A percentile compares a stretch with the other conserved stretches of the same genome.
phyloP scores from a whole-genome alignment of 257 asterid species.

The Solanum clarkiae region DNA sequence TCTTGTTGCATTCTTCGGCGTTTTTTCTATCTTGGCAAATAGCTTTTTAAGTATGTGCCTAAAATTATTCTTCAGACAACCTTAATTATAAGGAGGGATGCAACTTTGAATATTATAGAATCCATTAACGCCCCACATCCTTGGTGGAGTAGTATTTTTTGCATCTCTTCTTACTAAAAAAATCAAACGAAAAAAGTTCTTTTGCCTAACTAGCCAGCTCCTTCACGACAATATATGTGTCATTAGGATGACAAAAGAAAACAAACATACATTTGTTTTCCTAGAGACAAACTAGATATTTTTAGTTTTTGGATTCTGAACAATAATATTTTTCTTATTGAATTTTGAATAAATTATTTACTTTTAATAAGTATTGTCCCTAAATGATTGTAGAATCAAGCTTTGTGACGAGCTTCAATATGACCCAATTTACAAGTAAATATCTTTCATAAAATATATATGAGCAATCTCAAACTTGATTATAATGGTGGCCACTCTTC shows the following conservation, averaged over 20 bases:
- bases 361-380: neutral
- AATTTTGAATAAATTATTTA: neutral
- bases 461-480: neutral
- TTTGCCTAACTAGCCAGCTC: too few species aligned
- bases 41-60: neutral
- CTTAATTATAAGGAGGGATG: neutral
- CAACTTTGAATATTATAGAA: neutral
- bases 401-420: neutral
- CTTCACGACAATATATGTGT: too few species aligned
- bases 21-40: too few species aligned
- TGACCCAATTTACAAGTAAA: neutral
- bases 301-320: neutral
- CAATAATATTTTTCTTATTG: neutral
- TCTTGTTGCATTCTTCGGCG: neutral
- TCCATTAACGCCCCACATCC: neutral
- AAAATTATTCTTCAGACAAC: neutral
- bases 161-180: too few species aligned
- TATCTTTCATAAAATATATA: neutral
- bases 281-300: neutral
- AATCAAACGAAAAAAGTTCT: too few species aligned
- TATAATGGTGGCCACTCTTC: neutral
- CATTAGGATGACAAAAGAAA: neutral
- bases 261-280: neutral
- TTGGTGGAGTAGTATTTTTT: neutral
- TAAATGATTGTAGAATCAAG: neutral